Evolutionary conservation across 495 filamentous ascomycete species (phyloP), one percentile per base, ranked within the genome.

Genomic region (Delitschia confertaspora): DNA sequence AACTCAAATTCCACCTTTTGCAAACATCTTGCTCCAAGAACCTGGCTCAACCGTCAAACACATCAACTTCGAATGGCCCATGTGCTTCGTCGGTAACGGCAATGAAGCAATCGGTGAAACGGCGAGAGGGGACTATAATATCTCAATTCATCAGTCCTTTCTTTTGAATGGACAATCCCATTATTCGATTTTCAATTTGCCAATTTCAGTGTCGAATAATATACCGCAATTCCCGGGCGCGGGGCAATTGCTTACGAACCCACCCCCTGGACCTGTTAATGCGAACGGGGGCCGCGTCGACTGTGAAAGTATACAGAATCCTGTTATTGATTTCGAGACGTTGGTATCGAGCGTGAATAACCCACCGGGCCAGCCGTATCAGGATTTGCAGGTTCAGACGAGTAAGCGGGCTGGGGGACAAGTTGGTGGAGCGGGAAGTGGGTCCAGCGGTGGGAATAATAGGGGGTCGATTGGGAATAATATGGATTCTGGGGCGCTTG

Each of bases 161-260:
- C 69, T 76, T 17, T 64, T 78, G 46, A 79, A 81, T 50, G 72
- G 69, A 5, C 67, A 64, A 0, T 69, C 80, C 32, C 69, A 73
- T 45, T 82, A 81, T 60, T 79, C 78, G n/a, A 71, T 82, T 37
- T 82, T 80, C 45, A 72, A 82, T 35, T 62, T 80, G 14, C 78
- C 78, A 16, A 78, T 83, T 50, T 69, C 69, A 3, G 72, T 82
- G 35, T 78, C 76, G n/a, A 83, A 82, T 50, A 64, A 65, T 33
- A 82, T 82, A 46, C 4, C 22, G 17, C 38, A 51, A 24, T 53
- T 52, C 24, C 53, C 53, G 18, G 31, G 55, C 0, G 32, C 43
- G n/a, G 36, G 25, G n/a, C 49, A 51, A 21, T 38, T 54, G 2
- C 31, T 47, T 18, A 47, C 42, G 4, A 50, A 50, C 16, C 54